A percentile compares a stretch with the other conserved stretches of the same genome.
These are phyloP conservation scores for Tothia fuscella DNA, from an alignment of 2,329 filamentous ascomycete genomes.

Conservation along the genomic window DNA sequence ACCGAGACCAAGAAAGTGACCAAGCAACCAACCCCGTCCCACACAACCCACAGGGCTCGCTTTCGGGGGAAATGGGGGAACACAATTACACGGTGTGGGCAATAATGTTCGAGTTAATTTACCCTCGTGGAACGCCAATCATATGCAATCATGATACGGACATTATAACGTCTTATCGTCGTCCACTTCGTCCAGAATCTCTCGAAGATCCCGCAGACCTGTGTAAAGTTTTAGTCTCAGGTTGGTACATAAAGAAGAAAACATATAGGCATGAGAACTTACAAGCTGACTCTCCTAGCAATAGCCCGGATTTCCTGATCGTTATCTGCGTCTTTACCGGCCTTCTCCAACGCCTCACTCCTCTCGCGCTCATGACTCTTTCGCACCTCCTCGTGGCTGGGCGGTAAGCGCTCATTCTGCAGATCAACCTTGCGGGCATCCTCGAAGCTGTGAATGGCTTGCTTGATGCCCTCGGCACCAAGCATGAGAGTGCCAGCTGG, in stretches of 20 bases:
- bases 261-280: constrained; percentile 36
- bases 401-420: constrained; percentile 90
- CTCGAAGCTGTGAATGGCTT: constrained; percentile 92
- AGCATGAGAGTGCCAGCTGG: constrained; percentile 96
- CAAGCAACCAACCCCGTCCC: too few relatives aligned
- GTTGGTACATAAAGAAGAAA: background rate
- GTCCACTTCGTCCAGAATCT: too few relatives aligned
- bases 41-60: too few relatives aligned
- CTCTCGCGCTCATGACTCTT: constrained; percentile 72
- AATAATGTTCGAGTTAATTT: too few relatives aligned
- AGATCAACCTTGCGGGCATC: constrained; percentile 94
- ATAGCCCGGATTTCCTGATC: constrained; percentile 78
- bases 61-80: too few relatives aligned
- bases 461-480: constrained; percentile 95
- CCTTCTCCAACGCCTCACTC: constrained; percentile 73
- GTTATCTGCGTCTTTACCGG: constrained; percentile 79
- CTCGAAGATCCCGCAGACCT: constrained; percentile 3
- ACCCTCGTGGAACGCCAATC: too few relatives aligned
- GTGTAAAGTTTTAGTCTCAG: background rate
- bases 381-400: constrained; percentile 81
- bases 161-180: too few relatives aligned
- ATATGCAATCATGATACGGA: too few relatives aligned
- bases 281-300: constrained; percentile 92
- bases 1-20: too few relatives aligned
- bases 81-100: too few relatives aligned